Percentiles rank a stretch among this genome's conserved stretches.
Evolutionary conservation across 106 monocot species (phyloP).

Genomic region (Allium sativum): DNA sequence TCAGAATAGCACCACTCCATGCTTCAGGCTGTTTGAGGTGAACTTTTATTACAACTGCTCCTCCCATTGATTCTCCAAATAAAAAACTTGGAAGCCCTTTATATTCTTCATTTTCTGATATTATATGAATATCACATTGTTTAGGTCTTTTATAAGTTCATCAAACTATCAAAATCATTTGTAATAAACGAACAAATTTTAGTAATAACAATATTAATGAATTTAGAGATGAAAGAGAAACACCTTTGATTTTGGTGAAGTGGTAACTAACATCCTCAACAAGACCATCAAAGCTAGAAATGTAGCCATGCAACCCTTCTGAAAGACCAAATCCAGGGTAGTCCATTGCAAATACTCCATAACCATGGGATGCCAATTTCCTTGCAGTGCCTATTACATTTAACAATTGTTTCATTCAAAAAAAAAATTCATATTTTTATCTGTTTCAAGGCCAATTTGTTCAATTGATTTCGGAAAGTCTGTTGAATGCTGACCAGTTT

Average conservation of each 20-base stretch:
- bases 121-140: too few relatives aligned
- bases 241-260: conserved; percentile 84
- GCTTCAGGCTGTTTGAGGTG: conserved; percentile 41
- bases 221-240: background rate
- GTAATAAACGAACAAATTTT: background rate
- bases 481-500: too few relatives aligned
- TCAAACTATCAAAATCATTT: background rate
- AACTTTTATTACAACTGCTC: conserved; percentile 63
- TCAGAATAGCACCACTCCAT: conserved; percentile 71
- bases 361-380: conserved; percentile 73
- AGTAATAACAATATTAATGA: background rate
- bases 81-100: conserved; percentile 45
- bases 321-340: conserved; percentile 98
- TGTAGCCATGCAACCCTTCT: conserved; percentile 95
- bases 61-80: conserved; percentile 86
- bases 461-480: too few relatives aligned
- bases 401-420: background rate
- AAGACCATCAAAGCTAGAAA: conserved; percentile 67
- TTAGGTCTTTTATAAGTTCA: background rate
- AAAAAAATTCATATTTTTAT: background rate
- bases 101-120: conserved; percentile 35
- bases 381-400: conserved; percentile 54
- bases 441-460: background rate
- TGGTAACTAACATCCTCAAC: conserved; percentile 76
- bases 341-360: conserved; percentile 97